Conservation (phyloP, 208 protist species). For the Leishmania aethiopica region DNA sequence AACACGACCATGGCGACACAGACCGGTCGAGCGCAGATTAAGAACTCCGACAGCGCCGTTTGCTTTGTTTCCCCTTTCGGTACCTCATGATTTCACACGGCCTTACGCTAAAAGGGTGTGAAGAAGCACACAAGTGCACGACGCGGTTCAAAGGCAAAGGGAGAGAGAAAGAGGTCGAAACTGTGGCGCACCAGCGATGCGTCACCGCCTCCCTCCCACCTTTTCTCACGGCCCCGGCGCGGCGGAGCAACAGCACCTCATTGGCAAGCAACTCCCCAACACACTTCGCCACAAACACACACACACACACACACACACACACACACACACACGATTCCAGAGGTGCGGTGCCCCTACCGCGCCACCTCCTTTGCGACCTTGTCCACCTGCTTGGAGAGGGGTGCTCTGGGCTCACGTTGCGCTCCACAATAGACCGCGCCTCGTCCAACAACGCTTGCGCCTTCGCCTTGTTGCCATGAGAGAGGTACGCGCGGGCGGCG, state of each 20-base stretch:
- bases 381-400: conserved; percentile 45
- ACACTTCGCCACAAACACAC: not conserved
- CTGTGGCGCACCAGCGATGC: not conserved
- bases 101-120: not conserved
- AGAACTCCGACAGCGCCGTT: not conserved
- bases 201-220: not conserved
- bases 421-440: conserved; percentile 54
- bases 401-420: conserved; percentile 54
- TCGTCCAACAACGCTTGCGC: conserved; percentile 49
- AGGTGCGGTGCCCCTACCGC: conserved; percentile 8
- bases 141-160: not conserved
- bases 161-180: not conserved
- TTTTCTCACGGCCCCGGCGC: not conserved
- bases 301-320: not conserved
- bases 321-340: not conserved
- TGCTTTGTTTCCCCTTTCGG: not conserved
- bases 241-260: not conserved
- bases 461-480: conserved; percentile 48
- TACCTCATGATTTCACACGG: not conserved
- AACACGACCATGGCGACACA: not conserved
- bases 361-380: conserved; percentile 39
- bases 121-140: not conserved
- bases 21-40: not conserved
- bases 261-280: not conserved
- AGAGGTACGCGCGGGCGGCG: conserved; percentile 57